A percentile compares a stretch with the other conserved stretches of the same genome.
These are phyloP conservation scores for Podila epicladia DNA, from an alignment of 192 early-diverging fungal genomes.

Conservation along the genomic window DNA sequence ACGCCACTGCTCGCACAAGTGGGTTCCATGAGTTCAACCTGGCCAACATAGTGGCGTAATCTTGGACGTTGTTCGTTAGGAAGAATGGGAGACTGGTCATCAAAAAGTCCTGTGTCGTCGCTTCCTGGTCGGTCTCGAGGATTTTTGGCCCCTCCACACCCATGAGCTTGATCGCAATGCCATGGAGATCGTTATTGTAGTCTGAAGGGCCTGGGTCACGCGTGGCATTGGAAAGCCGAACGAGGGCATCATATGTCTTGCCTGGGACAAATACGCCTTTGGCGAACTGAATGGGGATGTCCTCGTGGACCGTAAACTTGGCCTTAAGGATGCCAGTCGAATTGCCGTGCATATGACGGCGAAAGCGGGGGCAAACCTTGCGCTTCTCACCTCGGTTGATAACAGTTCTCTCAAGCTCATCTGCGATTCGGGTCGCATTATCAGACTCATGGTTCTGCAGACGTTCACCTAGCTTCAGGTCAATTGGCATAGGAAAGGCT, in stretches of 20 bases:
- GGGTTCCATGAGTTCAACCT: constrained; percentile 4
- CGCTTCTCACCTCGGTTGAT: neutral
- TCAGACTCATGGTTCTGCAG: constrained; percentile 10
- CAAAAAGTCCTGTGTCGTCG: constrained; percentile 40
- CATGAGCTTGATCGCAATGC: constrained; percentile 41
- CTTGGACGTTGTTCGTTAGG: constrained; percentile 11
- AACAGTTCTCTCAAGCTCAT: constrained; percentile 9
- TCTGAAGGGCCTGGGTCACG: constrained; percentile 8
- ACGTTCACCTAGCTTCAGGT: constrained; percentile 3
- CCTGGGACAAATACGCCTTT: constrained; percentile 45
- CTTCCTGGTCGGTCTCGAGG: constrained; percentile 30
- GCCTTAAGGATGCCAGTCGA: constrained; percentile 30
- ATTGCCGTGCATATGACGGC: constrained; percentile 33
- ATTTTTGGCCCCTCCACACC: constrained; percentile 17
- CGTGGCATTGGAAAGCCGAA: constrained; percentile 28
- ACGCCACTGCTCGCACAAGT: constrained; percentile 5
- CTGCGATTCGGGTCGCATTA: constrained; percentile 13
- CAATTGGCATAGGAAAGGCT: constrained; percentile 9
- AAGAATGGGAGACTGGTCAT: constrained; percentile 27
- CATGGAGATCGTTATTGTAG: constrained; percentile 11
- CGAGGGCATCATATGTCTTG: constrained; percentile 36
- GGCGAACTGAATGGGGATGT: constrained; percentile 21
- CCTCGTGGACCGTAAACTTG: constrained; percentile 22
- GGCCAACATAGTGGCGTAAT: constrained; percentile 1
- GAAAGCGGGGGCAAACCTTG: neutral